Evolutionary conservation across 2,329 filamentous ascomycete genomes (phyloP).

Genomic region (Fusarium humuli): DNA sequence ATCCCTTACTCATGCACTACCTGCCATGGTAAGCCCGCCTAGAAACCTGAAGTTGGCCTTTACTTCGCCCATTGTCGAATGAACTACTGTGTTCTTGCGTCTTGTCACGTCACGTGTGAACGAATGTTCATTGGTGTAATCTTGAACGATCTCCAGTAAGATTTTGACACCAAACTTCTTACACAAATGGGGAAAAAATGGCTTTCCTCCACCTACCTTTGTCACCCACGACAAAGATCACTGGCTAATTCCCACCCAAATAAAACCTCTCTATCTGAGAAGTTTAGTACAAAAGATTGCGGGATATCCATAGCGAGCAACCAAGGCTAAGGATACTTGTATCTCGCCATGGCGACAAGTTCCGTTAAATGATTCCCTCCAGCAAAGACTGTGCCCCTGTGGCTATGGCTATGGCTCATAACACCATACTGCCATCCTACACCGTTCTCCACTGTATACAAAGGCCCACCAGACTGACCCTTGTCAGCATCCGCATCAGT

Average conservation of each 20-base stretch:
- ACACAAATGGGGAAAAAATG: background rate
- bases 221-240: background rate
- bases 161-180: background rate
- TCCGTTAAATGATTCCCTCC: slow-evolving; percentile 1
- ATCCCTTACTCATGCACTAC: too few relatives aligned
- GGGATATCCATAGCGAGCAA: background rate
- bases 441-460: slow-evolving; percentile 1
- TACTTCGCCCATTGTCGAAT: background rate
- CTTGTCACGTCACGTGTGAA: background rate
- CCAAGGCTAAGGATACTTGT: background rate
- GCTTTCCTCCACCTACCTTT: background rate
- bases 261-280: background rate
- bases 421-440: slow-evolving; percentile 7
- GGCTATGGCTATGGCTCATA: background rate
- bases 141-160: background rate
- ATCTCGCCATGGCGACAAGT: background rate
- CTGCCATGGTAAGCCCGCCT: background rate
- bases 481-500: slow-evolving; percentile 3
- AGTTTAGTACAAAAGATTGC: background rate
- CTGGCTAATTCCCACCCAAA: background rate
- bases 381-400: background rate
- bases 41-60: too few relatives aligned
- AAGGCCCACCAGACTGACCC: slow-evolving; percentile 24
- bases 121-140: background rate
- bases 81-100: background rate